Evolutionary conservation across 2,329 filamentous ascomycete genomes (phyloP).

Genomic region (Neofusicoccum parvum): DNA sequence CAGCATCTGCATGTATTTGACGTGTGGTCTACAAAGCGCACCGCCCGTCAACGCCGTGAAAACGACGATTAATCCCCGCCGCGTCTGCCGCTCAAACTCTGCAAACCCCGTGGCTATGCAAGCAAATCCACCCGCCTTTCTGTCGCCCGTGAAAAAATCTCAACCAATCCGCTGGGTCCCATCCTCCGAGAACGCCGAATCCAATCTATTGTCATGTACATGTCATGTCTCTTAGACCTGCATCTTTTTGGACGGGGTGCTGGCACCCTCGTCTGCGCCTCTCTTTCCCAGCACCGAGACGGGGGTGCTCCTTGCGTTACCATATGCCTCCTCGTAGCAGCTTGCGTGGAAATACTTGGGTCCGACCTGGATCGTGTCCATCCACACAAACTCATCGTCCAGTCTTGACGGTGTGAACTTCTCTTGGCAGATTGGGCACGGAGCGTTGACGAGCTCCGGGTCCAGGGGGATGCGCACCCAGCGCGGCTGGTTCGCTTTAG

Average conservation of each 20-base stretch:
- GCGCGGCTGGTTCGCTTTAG: constrained; percentile 62
- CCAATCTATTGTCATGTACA: constrained; percentile 20
- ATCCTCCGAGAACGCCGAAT: constrained; percentile 18
- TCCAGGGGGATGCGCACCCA: constrained; percentile 87
- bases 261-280: constrained; percentile 4
- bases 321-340: constrained; percentile 71
- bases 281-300: constrained; percentile 42
- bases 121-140: not conserved
- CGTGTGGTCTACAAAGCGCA: not conserved
- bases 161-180: not conserved
- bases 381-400: constrained; percentile 95
- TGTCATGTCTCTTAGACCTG: constrained; percentile 7
- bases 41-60: not conserved
- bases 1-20: not conserved
- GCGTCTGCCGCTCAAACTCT: not conserved
- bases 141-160: not conserved
- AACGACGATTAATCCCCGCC: not conserved
- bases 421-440: constrained; percentile 94
- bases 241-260: constrained; percentile 22
- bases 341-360: constrained; percentile 84
- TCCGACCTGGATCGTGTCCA: constrained; percentile 79
- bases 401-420: constrained; percentile 90
- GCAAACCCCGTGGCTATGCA: constrained; percentile 13
- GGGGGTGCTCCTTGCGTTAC: constrained; percentile 33
- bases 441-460: constrained; percentile 69